Evolutionary conservation across 306 rosid species (phyloP).

Genomic region (Malus domestica): DNA sequence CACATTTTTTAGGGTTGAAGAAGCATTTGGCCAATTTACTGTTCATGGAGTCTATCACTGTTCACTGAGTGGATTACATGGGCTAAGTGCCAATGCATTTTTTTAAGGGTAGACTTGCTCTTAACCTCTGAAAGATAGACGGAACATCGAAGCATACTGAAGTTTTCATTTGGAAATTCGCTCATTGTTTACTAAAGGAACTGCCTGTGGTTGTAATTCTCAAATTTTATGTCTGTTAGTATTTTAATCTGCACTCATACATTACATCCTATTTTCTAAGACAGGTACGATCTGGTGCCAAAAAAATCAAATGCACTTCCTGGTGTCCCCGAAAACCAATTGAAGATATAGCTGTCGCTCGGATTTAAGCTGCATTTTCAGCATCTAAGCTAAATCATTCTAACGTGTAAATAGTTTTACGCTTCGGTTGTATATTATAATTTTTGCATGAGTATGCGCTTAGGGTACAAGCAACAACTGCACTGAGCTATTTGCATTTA

Average conservation of each 20-base stretch:
- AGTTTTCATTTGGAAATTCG: not conserved
- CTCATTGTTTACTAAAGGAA: not conserved
- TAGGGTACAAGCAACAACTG: too few species aligned
- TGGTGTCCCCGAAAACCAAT: slow-evolving; percentile 26
- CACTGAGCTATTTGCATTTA: too few species aligned
- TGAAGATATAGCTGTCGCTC: slow-evolving; percentile 53
- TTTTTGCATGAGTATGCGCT: too few species aligned
- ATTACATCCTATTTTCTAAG: not conserved
- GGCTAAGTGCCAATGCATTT: too few species aligned
- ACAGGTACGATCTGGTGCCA: not conserved
- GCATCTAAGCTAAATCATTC: slow-evolving; percentile 15
- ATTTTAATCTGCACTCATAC: not conserved
- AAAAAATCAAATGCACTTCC: not conserved
- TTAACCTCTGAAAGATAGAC: too few species aligned
- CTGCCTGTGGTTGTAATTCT: not conserved
- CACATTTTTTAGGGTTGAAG: too few species aligned
- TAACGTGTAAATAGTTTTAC: too few species aligned
- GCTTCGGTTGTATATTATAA: too few species aligned
- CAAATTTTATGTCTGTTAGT: not conserved
- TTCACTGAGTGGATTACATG: too few species aligned
- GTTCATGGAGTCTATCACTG: too few species aligned
- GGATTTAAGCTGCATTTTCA: slow-evolving; percentile 68
- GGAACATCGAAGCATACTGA: not conserved
- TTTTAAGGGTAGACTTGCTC: too few species aligned
- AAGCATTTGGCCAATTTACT: too few species aligned